Percentiles rank a stretch among this genome's conserved stretches.
Evolutionary conservation across 257 asterid genomes (phyloP).

Genomic region (Primulina eburnea): DNA sequence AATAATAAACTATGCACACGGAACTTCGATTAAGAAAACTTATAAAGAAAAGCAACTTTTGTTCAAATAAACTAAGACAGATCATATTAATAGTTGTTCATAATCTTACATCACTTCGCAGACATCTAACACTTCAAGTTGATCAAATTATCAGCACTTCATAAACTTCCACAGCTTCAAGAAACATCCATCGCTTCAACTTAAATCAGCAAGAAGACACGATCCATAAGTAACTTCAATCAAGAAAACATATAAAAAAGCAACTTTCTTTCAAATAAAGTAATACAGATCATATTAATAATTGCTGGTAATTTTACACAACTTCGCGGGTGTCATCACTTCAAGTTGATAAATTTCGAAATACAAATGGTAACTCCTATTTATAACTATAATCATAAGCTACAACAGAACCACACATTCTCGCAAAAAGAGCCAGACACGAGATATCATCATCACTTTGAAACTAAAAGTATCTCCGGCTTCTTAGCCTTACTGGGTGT

Average conservation of each 20-base stretch:
- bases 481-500: constrained; percentile 96
- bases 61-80: too few relatives aligned
- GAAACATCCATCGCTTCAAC: constrained; percentile 22
- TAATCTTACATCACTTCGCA: background rate
- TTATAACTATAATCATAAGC: constrained; percentile 25
- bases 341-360: constrained; percentile 28
- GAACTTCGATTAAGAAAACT: too few relatives aligned
- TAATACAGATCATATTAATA: background rate
- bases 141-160: constrained; percentile 9
- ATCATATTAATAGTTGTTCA: background rate
- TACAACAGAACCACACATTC: constrained; percentile 36
- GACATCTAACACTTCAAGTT: background rate
- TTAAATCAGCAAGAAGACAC: constrained; percentile 3
- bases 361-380: constrained; percentile 30
- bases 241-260: background rate
- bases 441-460: constrained; percentile 57
- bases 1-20: too few relatives aligned
- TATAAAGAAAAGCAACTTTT: too few relatives aligned
- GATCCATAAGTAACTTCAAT: background rate
- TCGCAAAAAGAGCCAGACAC: constrained; percentile 26
- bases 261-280: background rate
- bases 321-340: constrained; percentile 24
- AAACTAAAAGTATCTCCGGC: constrained; percentile 91
- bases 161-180: background rate
- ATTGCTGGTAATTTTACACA: constrained; percentile 24